Evolutionary conservation across 495 filamentous ascomycete species (phyloP), one percentile per base, ranked within the genome.

Genomic region (Pyrenula aspistea): DNA sequence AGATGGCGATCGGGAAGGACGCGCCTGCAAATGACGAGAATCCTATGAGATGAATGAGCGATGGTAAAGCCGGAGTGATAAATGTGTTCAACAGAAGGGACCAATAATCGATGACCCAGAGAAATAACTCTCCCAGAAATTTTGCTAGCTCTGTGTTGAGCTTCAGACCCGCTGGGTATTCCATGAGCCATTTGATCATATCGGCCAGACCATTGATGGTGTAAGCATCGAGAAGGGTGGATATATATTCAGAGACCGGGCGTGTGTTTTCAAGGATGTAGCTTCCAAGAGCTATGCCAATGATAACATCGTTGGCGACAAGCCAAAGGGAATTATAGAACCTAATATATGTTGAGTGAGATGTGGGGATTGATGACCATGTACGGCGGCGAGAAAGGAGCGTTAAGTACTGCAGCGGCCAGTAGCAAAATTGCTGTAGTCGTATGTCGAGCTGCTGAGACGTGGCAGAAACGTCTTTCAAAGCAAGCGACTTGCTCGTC

Each of bases 251-350:
- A 22, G 89, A 90, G 12, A 96, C 89, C 81, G 84, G 88, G 51
- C 81, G 78, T 0, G 89, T 83, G 63, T 97, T 96, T 65, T 97
- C 93, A 55, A 97, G 93, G 61, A 99, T 95, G 67, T 96, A 97
- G 0, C 90, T 93, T 0, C 93, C 93, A 15, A 97, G 71, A 3
- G 93, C 94, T 63, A 97, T 96, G 12, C 93, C 94, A 42, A 99
- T 99, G 57, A 99, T 99, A 25, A 96, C 86, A 72, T 99, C 93
- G 68, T 99, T 99, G 21, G 91, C 90, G 19, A 99, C 93, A 22
- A 99, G 87, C 93, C 93, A 99, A 20, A 99, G 74, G 62, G 91
- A 96, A 71, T 96, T 97, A 69, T 96, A 99, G 69, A 99, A 99
- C 42, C 93, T 88, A 61, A 99, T 99, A 65, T 99, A 99, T 67